Conservation (phyloP, 2,329 filamentous ascomycete genomes). For the Coniella lustricola region DNA sequence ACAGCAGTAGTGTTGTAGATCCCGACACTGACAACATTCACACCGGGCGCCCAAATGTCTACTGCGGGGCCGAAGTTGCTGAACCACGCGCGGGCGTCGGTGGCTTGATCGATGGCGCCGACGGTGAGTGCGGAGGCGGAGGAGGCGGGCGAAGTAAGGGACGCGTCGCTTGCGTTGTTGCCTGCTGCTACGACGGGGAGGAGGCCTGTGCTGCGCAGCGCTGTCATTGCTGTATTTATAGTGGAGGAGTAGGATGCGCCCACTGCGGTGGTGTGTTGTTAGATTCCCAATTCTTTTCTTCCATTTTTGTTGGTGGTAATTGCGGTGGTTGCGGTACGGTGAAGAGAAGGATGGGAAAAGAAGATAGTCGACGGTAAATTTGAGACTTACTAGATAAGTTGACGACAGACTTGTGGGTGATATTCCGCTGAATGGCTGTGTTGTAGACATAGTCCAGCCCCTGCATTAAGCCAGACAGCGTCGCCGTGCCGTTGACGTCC, state of each 20-base stretch:
- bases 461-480: conserved; percentile 46
- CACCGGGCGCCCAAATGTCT: conserved; percentile 50
- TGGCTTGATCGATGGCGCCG: conserved; percentile 48
- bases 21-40: conserved; percentile 45
- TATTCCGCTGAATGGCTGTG: conserved; percentile 35
- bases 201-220: conserved; percentile 41
- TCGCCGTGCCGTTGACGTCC: conserved; percentile 39
- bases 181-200: conserved; percentile 55
- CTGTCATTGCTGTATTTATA: conserved; percentile 49
- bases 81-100: conserved; percentile 43
- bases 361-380: too few species aligned
- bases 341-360: neutral
- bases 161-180: conserved; percentile 48
- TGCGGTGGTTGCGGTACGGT: too few species aligned
- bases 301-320: too few species aligned
- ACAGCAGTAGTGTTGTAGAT: conserved; percentile 41
- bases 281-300: too few species aligned
- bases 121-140: conserved; percentile 52
- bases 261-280: conserved; percentile 24
- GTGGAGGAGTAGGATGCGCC: conserved; percentile 42
- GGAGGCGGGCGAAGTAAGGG: conserved; percentile 46
- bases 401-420: conserved; percentile 49
- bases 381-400: conserved; percentile 46
- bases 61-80: conserved; percentile 51
- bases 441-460: conserved; percentile 51